Evolutionary conservation across 192 early-diverging fungal species (phyloP).

Genomic region (Linnemannia hyalina): DNA sequence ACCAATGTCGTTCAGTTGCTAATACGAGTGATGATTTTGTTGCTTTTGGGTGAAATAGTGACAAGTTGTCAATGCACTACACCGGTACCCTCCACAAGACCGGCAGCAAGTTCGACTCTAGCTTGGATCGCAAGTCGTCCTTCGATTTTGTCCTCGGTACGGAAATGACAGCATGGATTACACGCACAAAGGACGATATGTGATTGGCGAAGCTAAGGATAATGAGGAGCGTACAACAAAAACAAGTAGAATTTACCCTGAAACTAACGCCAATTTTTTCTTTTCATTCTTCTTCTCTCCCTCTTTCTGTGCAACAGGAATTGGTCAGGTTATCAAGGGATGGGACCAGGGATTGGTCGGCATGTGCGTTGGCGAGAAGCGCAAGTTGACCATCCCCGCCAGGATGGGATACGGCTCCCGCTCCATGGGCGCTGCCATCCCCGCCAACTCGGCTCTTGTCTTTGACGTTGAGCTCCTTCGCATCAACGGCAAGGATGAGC

Average conservation of each 20-base stretch:
- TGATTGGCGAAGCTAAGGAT: too few species aligned
- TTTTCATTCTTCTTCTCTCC: neutral
- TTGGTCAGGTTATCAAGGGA: slow-evolving; percentile 81
- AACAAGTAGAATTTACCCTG: neutral
- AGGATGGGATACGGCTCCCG: slow-evolving; percentile 69
- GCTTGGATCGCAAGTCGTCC: slow-evolving; percentile 71
- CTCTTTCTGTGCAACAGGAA: slow-evolving; percentile 18
- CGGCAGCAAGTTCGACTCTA: slow-evolving; percentile 82
- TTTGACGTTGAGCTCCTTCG: slow-evolving; percentile 84
- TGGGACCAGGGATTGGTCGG: slow-evolving; percentile 82
- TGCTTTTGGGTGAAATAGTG: slow-evolving; percentile 52
- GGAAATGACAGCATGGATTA: neutral
- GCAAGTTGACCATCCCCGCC: slow-evolving; percentile 80
- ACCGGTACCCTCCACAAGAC: slow-evolving; percentile 74
- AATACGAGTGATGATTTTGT: neutral
- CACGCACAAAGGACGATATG: too few species aligned
- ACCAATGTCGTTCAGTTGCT: neutral
- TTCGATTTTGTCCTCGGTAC: slow-evolving; percentile 81
- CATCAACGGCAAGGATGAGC: slow-evolving; percentile 63
- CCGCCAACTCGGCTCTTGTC: slow-evolving; percentile 72
- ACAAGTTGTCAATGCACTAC: slow-evolving; percentile 82
- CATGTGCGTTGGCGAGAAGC: slow-evolving; percentile 89
- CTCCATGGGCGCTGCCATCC: slow-evolving; percentile 57
- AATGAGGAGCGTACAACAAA: neutral
- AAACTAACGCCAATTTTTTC: neutral